Percentiles rank a stretch among this genome's conserved stretches.
phyloP scores from a whole-genome alignment of 305 asterid species.

The Fraxinus nigra region DNA sequence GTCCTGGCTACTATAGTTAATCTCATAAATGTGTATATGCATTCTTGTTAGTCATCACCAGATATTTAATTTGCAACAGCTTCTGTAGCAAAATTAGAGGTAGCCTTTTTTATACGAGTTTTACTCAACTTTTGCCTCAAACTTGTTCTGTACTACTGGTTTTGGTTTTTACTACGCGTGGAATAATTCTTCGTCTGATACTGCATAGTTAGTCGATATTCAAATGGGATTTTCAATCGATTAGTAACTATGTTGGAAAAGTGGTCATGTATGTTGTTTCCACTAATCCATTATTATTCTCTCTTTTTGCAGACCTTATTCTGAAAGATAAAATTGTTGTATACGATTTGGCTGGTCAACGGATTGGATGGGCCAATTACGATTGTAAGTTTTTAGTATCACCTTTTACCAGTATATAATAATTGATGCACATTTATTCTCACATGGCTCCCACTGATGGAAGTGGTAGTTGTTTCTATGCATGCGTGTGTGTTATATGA shows the following conservation, averaged over 20 bases:
- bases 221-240: background rate
- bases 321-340: slow-evolving; percentile 52
- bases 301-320: slow-evolving; percentile 39
- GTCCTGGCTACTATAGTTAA: background rate
- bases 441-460: no score
- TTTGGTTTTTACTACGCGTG: background rate
- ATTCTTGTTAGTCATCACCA: background rate
- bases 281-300: background rate
- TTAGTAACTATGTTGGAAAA: background rate
- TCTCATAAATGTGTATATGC: background rate
- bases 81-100: background rate
- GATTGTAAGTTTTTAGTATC: slow-evolving; percentile 43
- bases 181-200: background rate
- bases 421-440: background rate
- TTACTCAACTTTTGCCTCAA: background rate
- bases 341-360: slow-evolving; percentile 50
- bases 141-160: background rate
- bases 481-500: background rate
- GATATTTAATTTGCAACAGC: background rate
- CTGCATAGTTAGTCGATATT: background rate
- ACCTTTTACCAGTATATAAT: background rate
- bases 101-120: background rate
- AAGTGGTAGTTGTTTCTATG: background rate
- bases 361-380: slow-evolving; percentile 51
- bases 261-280: background rate